Base-by-base conservation (phyloP, 306 rosid genomes). In the Malus orientalis region DNA sequence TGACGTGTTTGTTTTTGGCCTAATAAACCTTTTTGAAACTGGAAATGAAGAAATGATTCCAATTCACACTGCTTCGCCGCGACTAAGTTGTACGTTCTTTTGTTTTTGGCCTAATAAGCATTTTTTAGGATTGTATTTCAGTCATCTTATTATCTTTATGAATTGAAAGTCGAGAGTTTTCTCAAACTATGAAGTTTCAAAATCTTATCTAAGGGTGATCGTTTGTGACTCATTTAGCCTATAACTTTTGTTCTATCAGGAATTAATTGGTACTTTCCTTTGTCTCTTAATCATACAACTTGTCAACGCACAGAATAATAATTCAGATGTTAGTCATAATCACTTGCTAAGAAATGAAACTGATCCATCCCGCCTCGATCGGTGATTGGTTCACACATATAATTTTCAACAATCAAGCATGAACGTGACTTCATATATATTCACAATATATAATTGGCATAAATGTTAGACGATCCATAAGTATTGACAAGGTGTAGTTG, bases 391-490 rank as follows among this genome's bases (percentile, higher is more conserved):
- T 27, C 67, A 59, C 38, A 40, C 1, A n/a, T 38, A 49, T 78
- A 14, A 25, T 33, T 64, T 61, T 44, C 59, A 57, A 25, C 61
- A 23, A 9, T 70, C 49, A 42, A 12, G 36, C 13, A 74, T 65
- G 76, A 53, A 68, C 0, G 9, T 33, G 79, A 70, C 70, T 47
- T 74, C 2, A 23, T 70, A 51, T 58, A 74, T 45, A 76, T 58
- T 49, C 55, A 15, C 55, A 15, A 16, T 5, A 49, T 49, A 73
- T 70, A 75, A 59, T 76, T 33, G 79, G 61, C 81, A 80, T 86
- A 78, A 78, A 77, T 79, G 81, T 27, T n/a, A 76, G 81, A 64
- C 70, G 20, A 49, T 49, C 59, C 76, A 15, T 71, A 76, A 69
- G 78, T 55, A 73, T 83, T 78, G 75, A 57, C 44, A 53, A 64